A percentile compares a stretch with the other conserved stretches of the same genome.
Conservation (phyloP, 345 rosid species). For the Linum usitatissimum region DNA sequence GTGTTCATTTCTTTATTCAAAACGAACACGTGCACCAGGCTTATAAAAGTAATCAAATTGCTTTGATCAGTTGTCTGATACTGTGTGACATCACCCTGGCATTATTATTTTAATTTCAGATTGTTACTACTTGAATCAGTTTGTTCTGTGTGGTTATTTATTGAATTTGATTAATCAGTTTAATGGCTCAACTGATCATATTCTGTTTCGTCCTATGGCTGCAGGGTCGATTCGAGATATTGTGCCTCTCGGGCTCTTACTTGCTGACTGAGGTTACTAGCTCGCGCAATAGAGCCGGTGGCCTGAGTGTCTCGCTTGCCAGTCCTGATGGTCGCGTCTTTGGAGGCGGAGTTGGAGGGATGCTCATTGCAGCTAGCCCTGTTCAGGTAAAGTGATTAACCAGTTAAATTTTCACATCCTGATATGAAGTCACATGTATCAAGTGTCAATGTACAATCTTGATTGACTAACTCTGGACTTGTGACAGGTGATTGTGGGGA, state of each 20-base stretch:
- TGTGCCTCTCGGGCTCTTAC: constrained; percentile 74
- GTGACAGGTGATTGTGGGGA: constrained; percentile 78
- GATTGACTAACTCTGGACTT: background rate
- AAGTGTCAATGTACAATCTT: no score
- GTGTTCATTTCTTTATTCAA: background rate
- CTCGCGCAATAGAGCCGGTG: constrained; percentile 50
- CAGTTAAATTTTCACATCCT: no score
- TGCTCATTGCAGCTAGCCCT: constrained; percentile 80
- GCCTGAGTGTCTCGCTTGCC: constrained; percentile 79
- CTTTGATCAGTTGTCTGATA: background rate
- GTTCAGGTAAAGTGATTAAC: constrained; percentile 51
- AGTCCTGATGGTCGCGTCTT: constrained; percentile 90
- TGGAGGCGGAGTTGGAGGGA: constrained; percentile 88
- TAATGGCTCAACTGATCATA: background rate
- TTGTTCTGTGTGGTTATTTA: background rate
- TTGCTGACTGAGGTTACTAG: constrained; percentile 37
- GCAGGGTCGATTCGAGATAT: constrained; percentile 83
- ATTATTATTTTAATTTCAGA: no score
- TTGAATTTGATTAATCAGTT: no score
- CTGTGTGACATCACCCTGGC: background rate
- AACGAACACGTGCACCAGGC: background rate
- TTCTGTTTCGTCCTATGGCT: background rate
- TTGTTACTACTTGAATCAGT: background rate
- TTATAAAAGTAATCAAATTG: no score
- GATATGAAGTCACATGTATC: no score